A percentile compares a stretch with the other conserved stretches of the same genome.
Conservation (phyloP, 2,329 filamentous ascomycete species). For the Xylariaceae sp. region DNA sequence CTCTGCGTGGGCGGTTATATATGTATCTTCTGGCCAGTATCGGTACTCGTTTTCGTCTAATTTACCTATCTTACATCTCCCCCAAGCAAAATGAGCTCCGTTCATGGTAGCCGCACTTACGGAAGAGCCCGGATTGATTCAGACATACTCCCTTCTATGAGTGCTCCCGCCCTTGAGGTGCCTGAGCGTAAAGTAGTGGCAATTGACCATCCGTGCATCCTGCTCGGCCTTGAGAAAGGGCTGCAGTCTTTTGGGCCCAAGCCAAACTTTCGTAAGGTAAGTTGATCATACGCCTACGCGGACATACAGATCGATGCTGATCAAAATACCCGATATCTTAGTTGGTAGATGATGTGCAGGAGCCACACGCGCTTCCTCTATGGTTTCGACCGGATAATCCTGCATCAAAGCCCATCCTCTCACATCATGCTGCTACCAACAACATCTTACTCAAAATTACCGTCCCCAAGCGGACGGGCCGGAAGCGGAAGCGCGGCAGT, state of each 20-base stretch:
- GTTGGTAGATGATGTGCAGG: slow-evolving; percentile 28
- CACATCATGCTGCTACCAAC: slow-evolving; percentile 69
- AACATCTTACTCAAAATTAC: slow-evolving; percentile 84
- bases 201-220: slow-evolving; percentile 43
- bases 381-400: slow-evolving; percentile 77
- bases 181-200: slow-evolving; percentile 39
- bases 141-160: slow-evolving; percentile 7
- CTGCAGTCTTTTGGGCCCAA: slow-evolving; percentile 40
- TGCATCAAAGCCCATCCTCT: slow-evolving; percentile 72
- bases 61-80: not conserved
- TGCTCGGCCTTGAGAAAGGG: slow-evolving; percentile 40
- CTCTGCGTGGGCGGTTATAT: too few species aligned
- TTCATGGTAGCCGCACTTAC: slow-evolving; percentile 3
- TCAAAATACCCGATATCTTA: slow-evolving; percentile 13
- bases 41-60: not conserved
- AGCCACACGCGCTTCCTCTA: slow-evolving; percentile 57
- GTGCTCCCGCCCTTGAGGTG: slow-evolving; percentile 38
- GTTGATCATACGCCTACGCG: not conserved
- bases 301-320: not conserved
- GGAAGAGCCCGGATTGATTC: not conserved
- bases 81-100: slow-evolving; percentile 3
- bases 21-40: not conserved
- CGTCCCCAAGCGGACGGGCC: slow-evolving; percentile 79
- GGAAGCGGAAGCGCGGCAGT: slow-evolving; percentile 78
- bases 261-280: slow-evolving; percentile 38